Base-by-base conservation (phyloP, 2,329 filamentous ascomycete species). In the Celoporthe dispersa region DNA sequence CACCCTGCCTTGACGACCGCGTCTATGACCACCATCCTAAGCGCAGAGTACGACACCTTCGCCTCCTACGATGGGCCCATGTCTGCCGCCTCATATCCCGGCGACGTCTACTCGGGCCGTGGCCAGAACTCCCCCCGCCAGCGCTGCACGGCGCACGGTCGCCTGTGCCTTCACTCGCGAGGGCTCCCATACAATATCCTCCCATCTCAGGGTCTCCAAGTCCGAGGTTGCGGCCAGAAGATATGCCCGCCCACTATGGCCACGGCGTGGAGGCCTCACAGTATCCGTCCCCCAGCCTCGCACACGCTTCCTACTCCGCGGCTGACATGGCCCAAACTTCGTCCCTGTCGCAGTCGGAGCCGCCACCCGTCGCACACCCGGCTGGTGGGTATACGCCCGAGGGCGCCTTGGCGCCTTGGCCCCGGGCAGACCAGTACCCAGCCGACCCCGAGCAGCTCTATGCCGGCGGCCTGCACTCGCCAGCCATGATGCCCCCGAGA, bases 41-140 rank as follows among this genome's bases (percentile, higher is more conserved):
- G 84, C 44, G 76, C 82, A 48, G 85, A 86, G 61, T 88, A 87
- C 75, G 84, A 85, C 74, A 77, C 82, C 39, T 88, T 87, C 75
- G 79, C 80, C 71, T 79, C 80, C 69, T 87, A 86, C 74, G 81
- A 84, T 48, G 74, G 80, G 35, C 76, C 78, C 66, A 76, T 84
- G 72, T 76, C 81, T 68, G 72, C 78, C 68, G 72, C 78, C 28
- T 73, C 64, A 3, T 67, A 63, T 48, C 66, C 83, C 3, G 81
- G 84, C 74, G 83, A 85, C 71, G 75, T 83, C 68, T 88, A 87
- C 75, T 76, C 79, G 37, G 14, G 68, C 74, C 28, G 72, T 77
- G 25, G 72, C 75, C 59, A 62, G 14, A 71, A 77, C 66, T n/a
- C 75, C 19, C 72, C 74, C 65, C 72, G 69, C 51, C 44, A 63